Evolutionary conservation across 768 basidiomycete species (phyloP).

Genomic region (Gautieria morchelliformis): DNA sequence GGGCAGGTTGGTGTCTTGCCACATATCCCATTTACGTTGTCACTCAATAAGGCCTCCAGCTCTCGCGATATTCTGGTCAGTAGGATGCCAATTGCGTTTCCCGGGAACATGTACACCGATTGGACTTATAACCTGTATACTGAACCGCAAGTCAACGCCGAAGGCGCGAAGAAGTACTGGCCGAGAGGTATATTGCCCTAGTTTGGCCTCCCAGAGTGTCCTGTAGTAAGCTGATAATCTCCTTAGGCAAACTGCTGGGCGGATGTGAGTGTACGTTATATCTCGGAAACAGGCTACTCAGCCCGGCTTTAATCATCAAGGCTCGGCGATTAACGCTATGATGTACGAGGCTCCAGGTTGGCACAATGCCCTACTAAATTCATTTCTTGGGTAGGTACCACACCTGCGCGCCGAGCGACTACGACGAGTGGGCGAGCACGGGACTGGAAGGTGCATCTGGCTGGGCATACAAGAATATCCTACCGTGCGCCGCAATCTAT

Average conservation of each 20-base stretch:
- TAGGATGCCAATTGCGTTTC: constrained; percentile 35
- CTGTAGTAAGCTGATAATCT: neutral
- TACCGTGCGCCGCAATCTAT: constrained; percentile 25
- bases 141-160: constrained; percentile 44
- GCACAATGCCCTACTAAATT: neutral
- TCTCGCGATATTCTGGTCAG: constrained; percentile 32
- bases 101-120: constrained; percentile 31
- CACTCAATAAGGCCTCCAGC: constrained; percentile 20
- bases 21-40: neutral
- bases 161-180: constrained; percentile 43
- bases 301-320: constrained; percentile 21
- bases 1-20: constrained; percentile 34
- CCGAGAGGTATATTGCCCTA: constrained; percentile 44
- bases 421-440: constrained; percentile 53
- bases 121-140: constrained; percentile 46
- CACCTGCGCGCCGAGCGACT: constrained; percentile 57
- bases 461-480: constrained; percentile 53
- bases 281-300: neutral
- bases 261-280: constrained; percentile 45
- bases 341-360: constrained; percentile 23
- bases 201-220: neutral
- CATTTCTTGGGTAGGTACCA: constrained; percentile 28
- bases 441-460: constrained; percentile 36
- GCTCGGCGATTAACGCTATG: constrained; percentile 56
- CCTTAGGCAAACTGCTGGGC: constrained; percentile 54